Conservation (phyloP, 2,329 filamentous ascomycete genomes). For the Mollisia scopiformis region DNA sequence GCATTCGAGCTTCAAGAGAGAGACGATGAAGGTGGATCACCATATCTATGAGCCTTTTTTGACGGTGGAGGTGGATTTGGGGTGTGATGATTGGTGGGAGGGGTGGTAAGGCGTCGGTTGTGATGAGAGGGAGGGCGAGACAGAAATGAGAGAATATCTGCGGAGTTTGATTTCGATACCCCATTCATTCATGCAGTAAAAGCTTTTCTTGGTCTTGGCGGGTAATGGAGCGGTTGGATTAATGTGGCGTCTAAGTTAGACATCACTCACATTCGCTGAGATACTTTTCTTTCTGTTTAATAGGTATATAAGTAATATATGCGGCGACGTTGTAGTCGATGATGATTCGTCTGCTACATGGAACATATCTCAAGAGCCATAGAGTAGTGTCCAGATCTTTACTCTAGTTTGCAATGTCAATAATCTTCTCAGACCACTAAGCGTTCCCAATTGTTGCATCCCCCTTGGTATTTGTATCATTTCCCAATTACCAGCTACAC, state of each 20-base stretch:
- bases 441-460: too few relatives aligned
- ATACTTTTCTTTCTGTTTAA: neutral
- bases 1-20: neutral
- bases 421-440: too few relatives aligned
- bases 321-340: too few relatives aligned
- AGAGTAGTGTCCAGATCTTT: too few relatives aligned
- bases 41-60: slow-evolving; percentile 7
- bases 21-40: neutral
- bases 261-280: neutral
- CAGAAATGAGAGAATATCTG: neutral
- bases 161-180: neutral
- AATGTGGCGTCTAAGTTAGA: neutral
- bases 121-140: neutral
- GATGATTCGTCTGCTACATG: too few relatives aligned
- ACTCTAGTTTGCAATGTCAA: too few relatives aligned
- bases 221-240: neutral
- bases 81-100: slow-evolving; percentile 7
- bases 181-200: neutral
- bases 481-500: too few relatives aligned
- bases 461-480: too few relatives aligned
- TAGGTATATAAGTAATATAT: neutral
- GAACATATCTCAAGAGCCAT: too few relatives aligned
- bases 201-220: neutral
- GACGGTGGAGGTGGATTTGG: slow-evolving; percentile 5
- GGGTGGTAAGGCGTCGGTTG: slow-evolving; percentile 33